phyloP scores from a whole-genome alignment of 2,329 filamentous ascomycete genomes.

The Ceratocystis ficicola region DNA sequence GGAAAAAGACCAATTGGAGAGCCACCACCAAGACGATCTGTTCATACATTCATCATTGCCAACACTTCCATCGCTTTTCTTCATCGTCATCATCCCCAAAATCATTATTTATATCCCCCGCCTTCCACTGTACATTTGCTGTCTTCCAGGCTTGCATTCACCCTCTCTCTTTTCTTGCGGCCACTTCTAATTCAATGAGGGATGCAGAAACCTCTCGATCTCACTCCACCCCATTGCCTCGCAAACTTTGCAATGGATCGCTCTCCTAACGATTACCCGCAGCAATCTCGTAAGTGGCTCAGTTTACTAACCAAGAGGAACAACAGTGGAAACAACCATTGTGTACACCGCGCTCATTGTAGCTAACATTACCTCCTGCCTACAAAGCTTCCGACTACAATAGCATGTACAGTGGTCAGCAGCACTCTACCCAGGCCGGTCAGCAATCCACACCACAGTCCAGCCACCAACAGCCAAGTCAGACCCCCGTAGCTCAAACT shows the following conservation, averaged over 20 bases:
- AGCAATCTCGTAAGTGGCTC: slow-evolving; percentile 3
- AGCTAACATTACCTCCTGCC: neutral
- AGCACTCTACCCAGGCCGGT: neutral
- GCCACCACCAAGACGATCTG: neutral
- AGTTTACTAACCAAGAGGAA: neutral
- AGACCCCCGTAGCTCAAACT: neutral
- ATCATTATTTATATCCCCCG: neutral
- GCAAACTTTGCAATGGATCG: slow-evolving; percentile 4
- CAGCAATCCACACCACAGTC: slow-evolving; percentile 4
- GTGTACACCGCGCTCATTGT: slow-evolving; percentile 3
- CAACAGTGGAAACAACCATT: neutral
- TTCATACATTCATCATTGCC: neutral
- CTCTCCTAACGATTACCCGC: slow-evolving; percentile 6
- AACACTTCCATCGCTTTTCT: neutral
- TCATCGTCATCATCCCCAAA: neutral
- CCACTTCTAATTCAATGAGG: neutral
- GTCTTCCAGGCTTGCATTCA: neutral
- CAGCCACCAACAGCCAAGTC: neutral
- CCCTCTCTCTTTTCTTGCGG: neutral
- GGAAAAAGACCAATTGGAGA: neutral
- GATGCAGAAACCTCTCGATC: neutral
- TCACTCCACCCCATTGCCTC: neutral
- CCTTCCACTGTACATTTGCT: neutral
- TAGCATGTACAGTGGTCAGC: slow-evolving; percentile 5
- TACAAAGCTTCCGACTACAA: slow-evolving; percentile 3